Evolutionary conservation across 371 early-diverging fungal genomes (phyloP), one percentile per base, ranked within the genome.

Genomic region (Mortierella sp.): DNA sequence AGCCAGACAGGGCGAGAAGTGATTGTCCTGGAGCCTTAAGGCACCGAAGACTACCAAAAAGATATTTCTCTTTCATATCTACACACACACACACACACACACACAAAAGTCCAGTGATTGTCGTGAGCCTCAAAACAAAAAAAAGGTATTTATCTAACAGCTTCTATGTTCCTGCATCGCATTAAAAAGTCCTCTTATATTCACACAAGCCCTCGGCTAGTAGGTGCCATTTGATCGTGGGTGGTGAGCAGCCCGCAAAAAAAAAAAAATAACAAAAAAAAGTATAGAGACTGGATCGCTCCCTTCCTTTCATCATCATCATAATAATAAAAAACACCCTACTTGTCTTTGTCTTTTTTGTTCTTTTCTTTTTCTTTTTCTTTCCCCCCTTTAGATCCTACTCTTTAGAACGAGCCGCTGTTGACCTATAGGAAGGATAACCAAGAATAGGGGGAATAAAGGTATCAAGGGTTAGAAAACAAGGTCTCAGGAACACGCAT

Each of bases 331-430:
- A n/a, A n/a, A n/a, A 60, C 37, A 4, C 19, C 57, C 9, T 43
- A 9, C 23, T 25, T 25, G 19, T 46, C 25, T 59, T 18, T 60
- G 29, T 46, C 11, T 48, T 29, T 11, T 61, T 18, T 50, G 3
- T 23, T n/a, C 44, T n/a, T 58, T 25, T 23, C 46, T 45, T 60
- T 11, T 21, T n/a, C 28, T 47, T 28, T 12, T 47, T 47, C n/a
- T 7, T 11, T 44, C 15, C 25, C 23, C 3, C 48, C 51, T 21
- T 19, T 48, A 21, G 7, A 48, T 29, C 30, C 62, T 61, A 47
- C 44, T 61, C 52, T 44, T 44, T 67, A 72, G 29, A 66, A 72
- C 23, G 73, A 72, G 52, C 64, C 73, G 53, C 58, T 66, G 60
- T 72, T 72, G 66, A 72, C 72, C 72, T 72, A 58, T 45, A 5